Base-by-base conservation (phyloP, 2,329 filamentous ascomycete species). In the Xylariales sp. region DNA sequence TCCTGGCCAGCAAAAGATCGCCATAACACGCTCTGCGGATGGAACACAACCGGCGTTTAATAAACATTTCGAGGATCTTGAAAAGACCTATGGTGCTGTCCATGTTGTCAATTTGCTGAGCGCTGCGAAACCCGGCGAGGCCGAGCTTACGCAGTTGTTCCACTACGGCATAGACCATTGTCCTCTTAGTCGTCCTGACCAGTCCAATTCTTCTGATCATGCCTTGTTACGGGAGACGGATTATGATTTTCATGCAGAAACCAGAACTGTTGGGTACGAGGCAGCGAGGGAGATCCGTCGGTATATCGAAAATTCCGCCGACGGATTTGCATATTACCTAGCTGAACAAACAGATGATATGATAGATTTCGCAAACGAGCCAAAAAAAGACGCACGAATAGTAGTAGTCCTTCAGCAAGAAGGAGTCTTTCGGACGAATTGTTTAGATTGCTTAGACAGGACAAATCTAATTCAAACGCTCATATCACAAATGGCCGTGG, bases 401-500 rank as follows among this genome's bases (percentile, higher is more conserved):
- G 86, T 92, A 7, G 89, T 93, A 1, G 87, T 97, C 28, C 82
- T 97, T 58, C 93, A 97, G 77, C 96, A 99, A 80, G 93, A 97
- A 77, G 95, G 96, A n/a, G 88, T 97, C 5, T 98, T 98, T 79
- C 88, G 95, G 69, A 97, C 94, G 3, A 99, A 99, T 75, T 99
- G 96, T 78, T 84, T 99, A 32, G 96, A 99, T 79, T 99, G 96
- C 78, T 83, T 99, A 50, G 96, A 99, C 78, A 89, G 96, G 66
- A 99, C 96, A 7, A 99, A 99, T 77, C 84, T 98, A 34, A 93
- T 99, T 34, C 96, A 99, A 81, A 97, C 94, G 0, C 93, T 98
- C 71, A 92, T 99, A 74, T 97, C 94, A 65, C 92, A 94, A 75
- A 94, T 97, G 91, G 93, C 94, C 0, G 85, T 97, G 23, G 93